Base-by-base conservation (phyloP, 2,329 filamentous ascomycete species). In the Tetracladium maxilliforme region DNA sequence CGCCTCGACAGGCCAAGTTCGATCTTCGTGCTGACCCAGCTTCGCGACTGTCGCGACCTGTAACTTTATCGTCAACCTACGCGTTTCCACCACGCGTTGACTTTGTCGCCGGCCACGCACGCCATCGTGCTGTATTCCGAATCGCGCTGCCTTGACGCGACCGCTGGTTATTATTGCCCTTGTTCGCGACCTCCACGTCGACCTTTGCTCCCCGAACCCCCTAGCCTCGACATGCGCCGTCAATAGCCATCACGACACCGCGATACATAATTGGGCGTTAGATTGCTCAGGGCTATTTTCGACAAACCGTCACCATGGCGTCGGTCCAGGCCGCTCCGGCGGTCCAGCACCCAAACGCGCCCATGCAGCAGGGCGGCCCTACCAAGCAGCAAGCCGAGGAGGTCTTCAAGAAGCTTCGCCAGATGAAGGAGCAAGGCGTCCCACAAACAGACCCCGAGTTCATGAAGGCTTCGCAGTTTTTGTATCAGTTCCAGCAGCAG, bases 361-460 rank as follows among this genome's bases (percentile, higher is more conserved):
- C 61, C 32, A 59, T 84, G 47, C 64, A n/a, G n/a, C 73, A 35
- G 28, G 56, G 63, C 18, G 73, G 73, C 47, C 61, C 84, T 42
- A 86, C 70, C 29, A 76, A 76, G 42, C 73, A 83, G 43, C 72
- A 83, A 47, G 66, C 84, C 21, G 78, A 86, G 51, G 78, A 83
- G 42, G 64, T 80, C 38, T 79, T 64, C 35, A 54, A 94, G 86
- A 84, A 82, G 65, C 90, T 80, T 37, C 77, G 80, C 44, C 71
- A 81, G 48, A 84, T 95, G 79, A 90, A 87, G 52, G 69, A 80
- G 28, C 66, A 76, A 41, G 86, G 86, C 38, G 76, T 92, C 14
- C 70, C 81, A 20, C 65, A 73, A 29, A 77, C 66, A 29, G 84
- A 95, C 42, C 87, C 87, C 22, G 86, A 95, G 47, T 86, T 77